Percentiles rank a stretch among this genome's conserved stretches.
phyloP scores from a whole-genome alignment of 441 rosid species.

The Croton laevigatus region DNA sequence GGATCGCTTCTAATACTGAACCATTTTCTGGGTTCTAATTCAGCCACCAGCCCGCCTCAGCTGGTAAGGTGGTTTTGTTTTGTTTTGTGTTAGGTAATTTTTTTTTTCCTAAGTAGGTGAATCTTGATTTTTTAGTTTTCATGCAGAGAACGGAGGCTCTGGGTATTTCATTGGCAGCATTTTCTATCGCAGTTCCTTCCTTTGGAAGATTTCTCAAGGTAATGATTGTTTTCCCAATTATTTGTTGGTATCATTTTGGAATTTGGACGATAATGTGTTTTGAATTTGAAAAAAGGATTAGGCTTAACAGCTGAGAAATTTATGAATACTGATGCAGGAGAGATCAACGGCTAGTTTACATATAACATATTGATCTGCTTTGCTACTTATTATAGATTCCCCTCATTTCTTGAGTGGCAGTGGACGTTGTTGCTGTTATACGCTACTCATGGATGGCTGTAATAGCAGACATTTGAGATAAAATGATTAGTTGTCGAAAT shows the following conservation, averaged over 20 bases:
- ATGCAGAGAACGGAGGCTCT: conserved; percentile 73
- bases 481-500: background rate
- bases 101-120: background rate
- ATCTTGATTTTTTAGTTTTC: background rate
- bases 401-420: background rate
- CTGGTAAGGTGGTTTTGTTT: conserved; percentile 43
- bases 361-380: too few species aligned
- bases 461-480: background rate
- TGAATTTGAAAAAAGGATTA: background rate
- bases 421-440: too few species aligned
- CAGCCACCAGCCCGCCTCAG: conserved; percentile 48
- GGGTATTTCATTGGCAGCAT: conserved; percentile 77
- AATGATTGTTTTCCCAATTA: background rate
- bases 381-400: too few species aligned
- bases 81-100: background rate
- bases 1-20: conserved; percentile 75
- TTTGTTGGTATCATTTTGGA: background rate
- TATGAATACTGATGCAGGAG: background rate
- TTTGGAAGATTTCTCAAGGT: conserved; percentile 88
- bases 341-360: background rate
- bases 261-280: background rate
- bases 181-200: conserved; percentile 71
- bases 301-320: background rate
- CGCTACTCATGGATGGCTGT: too few species aligned
- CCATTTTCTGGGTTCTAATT: conserved; percentile 61